A percentile compares a stretch with the other conserved stretches of the same genome.
phyloP scores from a whole-genome alignment of 2,329 filamentous ascomycete species.

The Fusarium falciforme region DNA sequence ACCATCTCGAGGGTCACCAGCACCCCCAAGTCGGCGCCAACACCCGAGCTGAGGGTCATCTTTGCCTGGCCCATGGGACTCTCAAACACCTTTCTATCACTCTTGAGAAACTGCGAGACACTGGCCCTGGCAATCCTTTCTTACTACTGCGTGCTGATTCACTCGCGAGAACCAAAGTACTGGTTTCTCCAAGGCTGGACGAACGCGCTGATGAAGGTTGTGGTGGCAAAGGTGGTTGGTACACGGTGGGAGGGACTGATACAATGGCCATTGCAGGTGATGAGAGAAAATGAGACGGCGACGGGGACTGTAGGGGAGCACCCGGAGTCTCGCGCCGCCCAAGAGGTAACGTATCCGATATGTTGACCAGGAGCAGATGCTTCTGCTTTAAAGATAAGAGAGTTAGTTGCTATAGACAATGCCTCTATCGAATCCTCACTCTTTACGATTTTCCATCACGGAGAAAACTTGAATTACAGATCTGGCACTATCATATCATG shows the following conservation, averaged over 20 bases:
- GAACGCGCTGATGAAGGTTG: background rate
- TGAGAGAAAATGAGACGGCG: background rate
- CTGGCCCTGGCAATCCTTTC: slow-evolving; percentile 4
- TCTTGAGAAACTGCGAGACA: slow-evolving; percentile 1
- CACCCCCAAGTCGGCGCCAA: background rate
- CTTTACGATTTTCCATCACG: background rate
- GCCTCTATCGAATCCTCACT: background rate
- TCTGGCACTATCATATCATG: background rate
- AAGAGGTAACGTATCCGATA: background rate
- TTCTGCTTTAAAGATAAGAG: background rate
- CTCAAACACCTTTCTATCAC: background rate
- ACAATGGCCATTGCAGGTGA: slow-evolving; percentile 6
- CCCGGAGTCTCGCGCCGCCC: background rate
- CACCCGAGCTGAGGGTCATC: slow-evolving; percentile 7
- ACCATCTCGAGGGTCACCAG: background rate
- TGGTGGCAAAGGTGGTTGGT: background rate
- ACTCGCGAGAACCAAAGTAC: background rate
- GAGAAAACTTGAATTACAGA: background rate
- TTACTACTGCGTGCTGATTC: slow-evolving; percentile 10
- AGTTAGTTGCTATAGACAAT: background rate
- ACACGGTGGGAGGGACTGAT: slow-evolving; percentile 3
- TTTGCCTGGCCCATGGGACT: slow-evolving; percentile 15
- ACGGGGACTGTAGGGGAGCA: background rate
- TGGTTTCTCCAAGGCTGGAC: slow-evolving; percentile 16
- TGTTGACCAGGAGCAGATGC: background rate